Conservation (phyloP, 352 stramenopile species). For the Phytophthora lateralis region DNA sequence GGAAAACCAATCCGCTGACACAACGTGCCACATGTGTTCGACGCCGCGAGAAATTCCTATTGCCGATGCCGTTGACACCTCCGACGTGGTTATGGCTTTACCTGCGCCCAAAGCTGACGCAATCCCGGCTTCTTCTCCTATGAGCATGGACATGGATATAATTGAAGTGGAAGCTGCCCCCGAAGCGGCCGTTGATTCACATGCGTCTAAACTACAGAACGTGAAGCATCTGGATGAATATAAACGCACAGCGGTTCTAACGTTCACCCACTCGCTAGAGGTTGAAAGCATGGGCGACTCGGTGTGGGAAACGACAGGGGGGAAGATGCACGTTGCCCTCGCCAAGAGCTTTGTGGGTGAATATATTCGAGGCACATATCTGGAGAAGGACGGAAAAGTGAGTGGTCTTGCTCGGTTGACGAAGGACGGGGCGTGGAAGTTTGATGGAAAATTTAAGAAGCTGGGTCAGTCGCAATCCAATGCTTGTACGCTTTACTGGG, state of each 20-base stretch:
- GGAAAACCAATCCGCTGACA: conserved; percentile 65
- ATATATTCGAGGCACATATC: conserved; percentile 76
- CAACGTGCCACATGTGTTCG: conserved; percentile 75
- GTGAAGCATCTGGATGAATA: conserved; percentile 52
- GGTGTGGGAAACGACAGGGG: conserved; percentile 76
- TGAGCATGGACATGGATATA: conserved; percentile 47
- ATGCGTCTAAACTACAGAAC: conserved; percentile 42
- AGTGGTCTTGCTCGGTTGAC: conserved; percentile 59
- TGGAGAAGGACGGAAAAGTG: conserved; percentile 71
- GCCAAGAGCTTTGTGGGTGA: conserved; percentile 56
- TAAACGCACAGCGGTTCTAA: conserved; percentile 51
- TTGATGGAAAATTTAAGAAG: conserved; percentile 79
- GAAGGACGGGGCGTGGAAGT: conserved; percentile 62
- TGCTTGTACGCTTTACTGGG: conserved; percentile 69
- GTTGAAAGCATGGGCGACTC: conserved; percentile 39
- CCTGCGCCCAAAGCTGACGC: conserved; percentile 32
- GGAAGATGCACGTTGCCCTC: conserved; percentile 55
- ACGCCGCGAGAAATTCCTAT: conserved; percentile 53
- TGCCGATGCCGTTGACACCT: conserved; percentile 36
- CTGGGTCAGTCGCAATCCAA: conserved; percentile 71
- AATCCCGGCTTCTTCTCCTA: conserved; percentile 32
- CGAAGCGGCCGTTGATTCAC: conserved; percentile 14
- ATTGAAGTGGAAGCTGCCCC: conserved; percentile 7
- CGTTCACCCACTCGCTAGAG: conserved; percentile 38
- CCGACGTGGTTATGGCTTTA: conserved; percentile 41